A percentile compares a stretch with the other conserved stretches of the same genome.
phyloP scores from a whole-genome alignment of 148 eudicot genomes.

The Drosera capensis region DNA sequence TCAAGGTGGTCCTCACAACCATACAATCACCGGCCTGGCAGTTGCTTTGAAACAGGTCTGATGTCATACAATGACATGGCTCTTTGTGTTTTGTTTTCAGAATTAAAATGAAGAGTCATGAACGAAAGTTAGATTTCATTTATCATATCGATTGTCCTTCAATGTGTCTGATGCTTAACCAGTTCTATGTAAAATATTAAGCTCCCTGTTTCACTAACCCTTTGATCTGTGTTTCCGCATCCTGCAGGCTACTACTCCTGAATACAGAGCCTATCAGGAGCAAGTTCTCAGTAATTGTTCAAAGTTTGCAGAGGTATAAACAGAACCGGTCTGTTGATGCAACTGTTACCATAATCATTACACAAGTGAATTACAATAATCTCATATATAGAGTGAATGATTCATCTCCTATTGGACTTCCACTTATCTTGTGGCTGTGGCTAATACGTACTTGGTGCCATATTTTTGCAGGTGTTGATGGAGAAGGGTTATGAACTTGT shows the following conservation, averaged over 20 bases:
- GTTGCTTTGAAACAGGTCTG: constrained; percentile 92
- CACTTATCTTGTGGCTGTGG: neutral
- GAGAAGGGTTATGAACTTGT: constrained; percentile 79
- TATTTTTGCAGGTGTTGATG: constrained; percentile 52
- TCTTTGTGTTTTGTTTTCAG: neutral
- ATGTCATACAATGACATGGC: neutral
- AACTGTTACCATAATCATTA: constrained; percentile 3
- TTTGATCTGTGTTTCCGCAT: neutral
- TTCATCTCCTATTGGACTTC: neutral
- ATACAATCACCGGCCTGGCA: constrained; percentile 90
- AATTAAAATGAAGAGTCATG: too few species aligned
- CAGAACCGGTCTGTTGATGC: neutral
- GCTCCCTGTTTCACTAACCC: too few species aligned
- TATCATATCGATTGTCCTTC: too few species aligned
- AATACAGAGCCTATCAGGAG: constrained; percentile 93
- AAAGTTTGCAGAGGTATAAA: constrained; percentile 78
- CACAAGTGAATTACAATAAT: neutral
- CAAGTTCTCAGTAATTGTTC: constrained; percentile 83
- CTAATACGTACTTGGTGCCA: constrained; percentile 1
- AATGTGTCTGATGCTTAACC: too few species aligned
- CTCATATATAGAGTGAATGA: neutral
- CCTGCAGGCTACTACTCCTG: constrained; percentile 76
- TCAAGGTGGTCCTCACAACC: constrained; percentile 99
- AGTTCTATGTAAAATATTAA: too few species aligned
- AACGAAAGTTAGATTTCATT: too few species aligned